These are phyloP conservation scores for Paramyrothecium sp. DNA, from an alignment of 2,329 filamentous ascomycete genomes.

Conservation along the genomic window DNA sequence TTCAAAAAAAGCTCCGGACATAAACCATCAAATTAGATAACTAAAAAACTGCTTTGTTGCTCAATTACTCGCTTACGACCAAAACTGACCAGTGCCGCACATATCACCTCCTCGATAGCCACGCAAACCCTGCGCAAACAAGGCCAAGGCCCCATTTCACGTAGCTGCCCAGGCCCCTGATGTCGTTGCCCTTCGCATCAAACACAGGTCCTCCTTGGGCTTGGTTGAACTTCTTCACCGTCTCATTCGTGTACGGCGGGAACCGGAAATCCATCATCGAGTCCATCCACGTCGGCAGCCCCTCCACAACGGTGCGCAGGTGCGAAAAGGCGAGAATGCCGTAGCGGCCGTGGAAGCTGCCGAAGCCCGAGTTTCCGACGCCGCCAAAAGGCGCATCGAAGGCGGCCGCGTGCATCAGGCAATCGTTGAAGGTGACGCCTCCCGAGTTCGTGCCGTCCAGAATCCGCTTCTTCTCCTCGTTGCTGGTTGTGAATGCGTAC, in stretches of 20 bases:
- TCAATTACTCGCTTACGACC: too few species aligned
- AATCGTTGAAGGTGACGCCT: slow-evolving; percentile 45
- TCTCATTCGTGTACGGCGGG: not conserved
- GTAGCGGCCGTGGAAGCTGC: slow-evolving; percentile 40
- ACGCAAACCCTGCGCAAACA: too few species aligned
- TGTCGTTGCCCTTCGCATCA: too few species aligned
- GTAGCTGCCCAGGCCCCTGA: too few species aligned
- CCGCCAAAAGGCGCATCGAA: slow-evolving; percentile 43
- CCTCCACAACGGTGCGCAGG: slow-evolving; percentile 20
- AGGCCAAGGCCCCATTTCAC: too few species aligned
- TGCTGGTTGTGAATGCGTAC: slow-evolving; percentile 4
- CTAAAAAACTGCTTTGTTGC: too few species aligned
- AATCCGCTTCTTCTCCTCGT: slow-evolving; percentile 6
- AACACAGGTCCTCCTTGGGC: too few species aligned
- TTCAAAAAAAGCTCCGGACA: too few species aligned
- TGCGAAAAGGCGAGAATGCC: slow-evolving; percentile 35
- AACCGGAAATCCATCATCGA: not conserved
- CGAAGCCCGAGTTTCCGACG: slow-evolving; percentile 40
- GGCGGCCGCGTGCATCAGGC: slow-evolving; percentile 34
- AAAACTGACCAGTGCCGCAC: too few species aligned
- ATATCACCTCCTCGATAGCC: too few species aligned
- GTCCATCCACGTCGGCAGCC: slow-evolving; percentile 24
- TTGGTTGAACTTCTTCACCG: not conserved
- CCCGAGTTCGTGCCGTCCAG: slow-evolving; percentile 32
- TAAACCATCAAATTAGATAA: too few species aligned